Evolutionary conservation across 2,329 filamentous ascomycete genomes (phyloP).

Genomic region (Stylonectria norvegica): DNA sequence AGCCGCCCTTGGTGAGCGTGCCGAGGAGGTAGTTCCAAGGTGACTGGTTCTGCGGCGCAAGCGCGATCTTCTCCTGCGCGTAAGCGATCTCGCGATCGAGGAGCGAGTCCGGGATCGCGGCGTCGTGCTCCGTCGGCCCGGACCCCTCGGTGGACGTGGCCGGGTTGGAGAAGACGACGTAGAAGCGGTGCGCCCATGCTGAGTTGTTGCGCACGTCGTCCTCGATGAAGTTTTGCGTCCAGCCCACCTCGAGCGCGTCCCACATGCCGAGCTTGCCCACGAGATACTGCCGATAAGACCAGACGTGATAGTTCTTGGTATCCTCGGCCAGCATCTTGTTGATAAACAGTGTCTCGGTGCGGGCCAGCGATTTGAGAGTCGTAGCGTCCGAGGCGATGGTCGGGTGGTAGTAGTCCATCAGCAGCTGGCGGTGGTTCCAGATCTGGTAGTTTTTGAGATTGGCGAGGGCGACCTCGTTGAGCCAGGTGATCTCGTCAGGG

Average conservation of each 20-base stretch:
- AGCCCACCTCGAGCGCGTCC: conserved; percentile 66
- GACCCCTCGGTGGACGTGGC: conserved; percentile 44
- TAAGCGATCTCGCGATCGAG: conserved; percentile 74
- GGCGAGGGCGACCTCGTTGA: conserved; percentile 76
- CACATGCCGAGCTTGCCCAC: conserved; percentile 65
- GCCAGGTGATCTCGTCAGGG: conserved; percentile 73
- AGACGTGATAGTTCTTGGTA: conserved; percentile 97
- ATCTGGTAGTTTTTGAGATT: conserved; percentile 99
- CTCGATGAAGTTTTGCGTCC: conserved; percentile 69
- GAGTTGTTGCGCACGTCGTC: conserved; percentile 92
- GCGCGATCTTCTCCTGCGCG: conserved; percentile 66
- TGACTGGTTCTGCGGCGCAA: conserved; percentile 90
- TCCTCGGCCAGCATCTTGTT: conserved; percentile 77
- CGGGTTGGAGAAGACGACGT: conserved; percentile 74
- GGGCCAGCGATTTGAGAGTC: conserved; percentile 55
- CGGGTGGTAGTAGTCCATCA: conserved; percentile 56
- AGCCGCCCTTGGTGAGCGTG: conserved; percentile 63
- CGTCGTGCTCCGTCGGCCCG: conserved; percentile 51
- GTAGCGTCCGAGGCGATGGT: conserved; percentile 56
- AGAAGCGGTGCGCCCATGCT: conserved; percentile 96
- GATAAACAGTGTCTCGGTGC: conserved; percentile 72
- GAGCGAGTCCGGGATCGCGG: conserved; percentile 56
- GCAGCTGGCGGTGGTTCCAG: conserved; percentile 73
- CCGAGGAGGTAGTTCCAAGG: conserved; percentile 90
- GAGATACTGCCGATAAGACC: conserved; percentile 83